Base-by-base conservation (phyloP, 768 basidiomycete species). In the Suillus luteus region DNA sequence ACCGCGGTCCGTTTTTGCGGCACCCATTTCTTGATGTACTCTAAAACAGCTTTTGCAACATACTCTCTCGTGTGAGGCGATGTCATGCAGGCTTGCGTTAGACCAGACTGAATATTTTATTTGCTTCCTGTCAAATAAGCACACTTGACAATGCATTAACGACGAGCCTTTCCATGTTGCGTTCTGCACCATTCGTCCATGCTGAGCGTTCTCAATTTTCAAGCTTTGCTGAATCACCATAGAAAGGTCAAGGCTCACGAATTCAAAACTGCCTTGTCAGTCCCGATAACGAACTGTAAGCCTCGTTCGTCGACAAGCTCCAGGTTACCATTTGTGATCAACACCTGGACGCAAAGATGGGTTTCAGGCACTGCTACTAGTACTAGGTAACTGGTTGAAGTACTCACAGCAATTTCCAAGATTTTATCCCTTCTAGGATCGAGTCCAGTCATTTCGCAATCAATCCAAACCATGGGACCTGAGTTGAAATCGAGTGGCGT, bases 161-260 rank as follows among this genome's bases (percentile, higher is more conserved):
- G 10, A 74, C 84, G 65, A 67, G 91, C 93, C 71, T 81, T 77
- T 40, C 87, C 89, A 67, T 97, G 95, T 65, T 94, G 92, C 7
- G 84, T 83, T 35, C 78, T 86, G 75, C 95, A 97, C 95, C 95
- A 97, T 65, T 87, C 81, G 64, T 86, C 83, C 95, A 97, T 97
- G 19, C 92, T 95, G 40, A 22, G 15, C 27, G 33, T 58, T 37
- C 38, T 51, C 40, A 61, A 24, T 48, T 19, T 55, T 52, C 33
- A 22, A 22, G 35, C 27, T 22, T 41, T 0, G 58, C 55, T 24
- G 43, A 55, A 41, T 66, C 55, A 43, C 40, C 55, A 14, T 57
- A 22, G 58, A 54, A 4, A 4, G 31, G 31, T 3, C 31, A 31
- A 52, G 55, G 58, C 85, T 71, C 63, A 93, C 94, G 73, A 76